phyloP scores from a whole-genome alignment of 345 rosid species.

The Turritis glabra region DNA sequence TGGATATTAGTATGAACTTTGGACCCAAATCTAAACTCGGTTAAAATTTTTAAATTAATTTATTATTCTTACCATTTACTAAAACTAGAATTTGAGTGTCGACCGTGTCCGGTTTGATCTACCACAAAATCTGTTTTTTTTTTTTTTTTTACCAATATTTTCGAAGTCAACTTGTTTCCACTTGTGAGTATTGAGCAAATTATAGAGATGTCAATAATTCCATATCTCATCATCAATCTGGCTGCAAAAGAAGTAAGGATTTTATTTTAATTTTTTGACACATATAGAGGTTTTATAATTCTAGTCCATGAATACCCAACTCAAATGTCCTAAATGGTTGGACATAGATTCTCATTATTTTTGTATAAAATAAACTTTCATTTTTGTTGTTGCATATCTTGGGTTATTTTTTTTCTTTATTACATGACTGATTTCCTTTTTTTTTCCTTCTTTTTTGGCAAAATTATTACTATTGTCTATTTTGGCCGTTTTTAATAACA shows the following conservation, averaged over 20 bases:
- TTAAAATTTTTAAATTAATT: no score
- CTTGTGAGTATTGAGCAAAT: not conserved
- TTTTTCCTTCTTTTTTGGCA: not conserved
- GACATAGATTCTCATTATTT: not conserved
- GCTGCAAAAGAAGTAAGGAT: not conserved
- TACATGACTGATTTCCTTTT: not conserved
- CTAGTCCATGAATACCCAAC: not conserved
- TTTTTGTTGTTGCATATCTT: not conserved
- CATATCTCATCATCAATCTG: not conserved
- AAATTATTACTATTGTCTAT: not conserved
- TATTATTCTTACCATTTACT: not conserved
- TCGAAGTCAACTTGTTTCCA: not conserved
- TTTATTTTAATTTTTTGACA: not conserved
- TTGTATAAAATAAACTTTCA: not conserved
- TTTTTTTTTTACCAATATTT: not conserved
- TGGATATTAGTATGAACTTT: no score
- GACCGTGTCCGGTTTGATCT: not conserved
- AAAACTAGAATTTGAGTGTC: not conserved
- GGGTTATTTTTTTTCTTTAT: not conserved
- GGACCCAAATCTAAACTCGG: no score
- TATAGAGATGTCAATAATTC: not conserved
- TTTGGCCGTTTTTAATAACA: not conserved
- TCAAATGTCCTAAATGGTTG: not conserved
- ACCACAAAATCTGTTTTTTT: not conserved
- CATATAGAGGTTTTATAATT: not conserved